Conservation (phyloP, 192 early-diverging fungal species). For the Umbelopsis sp. region DNA sequence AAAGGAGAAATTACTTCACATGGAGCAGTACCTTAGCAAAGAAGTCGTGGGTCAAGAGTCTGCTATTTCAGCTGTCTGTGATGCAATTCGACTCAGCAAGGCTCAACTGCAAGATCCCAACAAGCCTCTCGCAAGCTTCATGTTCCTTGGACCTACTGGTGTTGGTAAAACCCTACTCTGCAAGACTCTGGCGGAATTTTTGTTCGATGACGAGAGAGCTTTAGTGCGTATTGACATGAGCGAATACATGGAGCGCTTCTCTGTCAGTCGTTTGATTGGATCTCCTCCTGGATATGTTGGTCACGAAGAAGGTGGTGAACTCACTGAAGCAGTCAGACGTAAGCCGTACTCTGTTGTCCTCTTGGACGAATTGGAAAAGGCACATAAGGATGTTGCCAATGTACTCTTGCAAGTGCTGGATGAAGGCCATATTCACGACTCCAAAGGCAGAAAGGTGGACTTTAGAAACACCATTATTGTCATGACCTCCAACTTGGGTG, state of each 20-base stretch:
- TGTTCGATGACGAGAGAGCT: slow-evolving; percentile 74
- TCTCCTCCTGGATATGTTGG: slow-evolving; percentile 83
- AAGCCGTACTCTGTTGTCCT: slow-evolving; percentile 79
- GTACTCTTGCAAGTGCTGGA: slow-evolving; percentile 92
- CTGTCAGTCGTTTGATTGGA: slow-evolving; percentile 72
- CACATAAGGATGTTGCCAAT: slow-evolving; percentile 88
- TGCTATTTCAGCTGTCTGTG: slow-evolving; percentile 68
- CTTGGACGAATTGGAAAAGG: slow-evolving; percentile 85
- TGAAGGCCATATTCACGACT: slow-evolving; percentile 80
- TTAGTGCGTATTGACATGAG: slow-evolving; percentile 82
- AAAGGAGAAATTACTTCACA: slow-evolving; percentile 79
- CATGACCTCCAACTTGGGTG: slow-evolving; percentile 81
- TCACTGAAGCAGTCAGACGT: slow-evolving; percentile 79
- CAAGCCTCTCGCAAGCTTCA: slow-evolving; percentile 76
- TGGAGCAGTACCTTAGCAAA: slow-evolving; percentile 77
- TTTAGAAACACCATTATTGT: slow-evolving; percentile 84
- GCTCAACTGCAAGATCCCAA: slow-evolving; percentile 75
- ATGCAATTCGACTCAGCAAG: slow-evolving; percentile 77
- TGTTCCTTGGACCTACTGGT: slow-evolving; percentile 86
- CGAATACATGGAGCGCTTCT: slow-evolving; percentile 64
- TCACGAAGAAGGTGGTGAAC: slow-evolving; percentile 75
- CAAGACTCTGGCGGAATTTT: slow-evolving; percentile 74
- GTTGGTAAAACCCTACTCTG: slow-evolving; percentile 82
- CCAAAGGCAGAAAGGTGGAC: slow-evolving; percentile 74
- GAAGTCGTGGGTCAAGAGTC: slow-evolving; percentile 83